These are phyloP conservation scores for Tulasnella sp. DNA, from an alignment of 768 basidiomycete genomes.

Conservation along the genomic window DNA sequence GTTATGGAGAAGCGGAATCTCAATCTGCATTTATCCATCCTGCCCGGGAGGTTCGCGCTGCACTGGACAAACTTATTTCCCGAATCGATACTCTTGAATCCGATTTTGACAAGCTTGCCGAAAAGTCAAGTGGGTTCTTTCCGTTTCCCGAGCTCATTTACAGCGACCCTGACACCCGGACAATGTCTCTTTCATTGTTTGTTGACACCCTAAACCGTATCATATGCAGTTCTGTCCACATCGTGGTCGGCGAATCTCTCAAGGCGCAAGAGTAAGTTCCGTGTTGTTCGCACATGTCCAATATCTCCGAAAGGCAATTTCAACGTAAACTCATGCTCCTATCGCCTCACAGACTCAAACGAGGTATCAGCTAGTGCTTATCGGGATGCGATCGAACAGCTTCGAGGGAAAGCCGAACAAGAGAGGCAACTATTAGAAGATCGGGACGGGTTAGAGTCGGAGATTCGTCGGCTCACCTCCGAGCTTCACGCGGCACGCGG, in stretches of 20 bases:
- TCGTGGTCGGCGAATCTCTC: constrained; percentile 66
- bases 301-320: constrained; percentile 10
- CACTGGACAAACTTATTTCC: constrained; percentile 68
- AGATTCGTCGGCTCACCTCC: constrained; percentile 58
- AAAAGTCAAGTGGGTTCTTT: constrained; percentile 69
- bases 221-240: constrained; percentile 66
- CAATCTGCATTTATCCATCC: constrained; percentile 45
- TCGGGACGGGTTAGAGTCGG: constrained; percentile 56
- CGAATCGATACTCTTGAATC: constrained; percentile 81
- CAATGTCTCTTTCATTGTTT: constrained; percentile 7
- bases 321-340: constrained; percentile 24
- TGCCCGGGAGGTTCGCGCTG: constrained; percentile 61
- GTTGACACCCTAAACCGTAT: not conserved
- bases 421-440: constrained; percentile 65
- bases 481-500: constrained; percentile 51
- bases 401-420: constrained; percentile 61
- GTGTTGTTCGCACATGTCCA: constrained; percentile 11
- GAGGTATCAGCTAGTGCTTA: constrained; percentile 78
- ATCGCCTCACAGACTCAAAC: constrained; percentile 48
- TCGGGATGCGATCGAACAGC: constrained; percentile 69
- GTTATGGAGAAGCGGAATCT: constrained; percentile 12
- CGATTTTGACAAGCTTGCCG: constrained; percentile 84
- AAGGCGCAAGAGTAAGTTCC: constrained; percentile 67
- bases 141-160: not conserved
- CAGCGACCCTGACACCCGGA: not conserved